Evolutionary conservation across 495 filamentous ascomycete genomes (phyloP), one percentile per base, ranked within the genome.

Genomic region (Trichoderma orchidacearum): DNA sequence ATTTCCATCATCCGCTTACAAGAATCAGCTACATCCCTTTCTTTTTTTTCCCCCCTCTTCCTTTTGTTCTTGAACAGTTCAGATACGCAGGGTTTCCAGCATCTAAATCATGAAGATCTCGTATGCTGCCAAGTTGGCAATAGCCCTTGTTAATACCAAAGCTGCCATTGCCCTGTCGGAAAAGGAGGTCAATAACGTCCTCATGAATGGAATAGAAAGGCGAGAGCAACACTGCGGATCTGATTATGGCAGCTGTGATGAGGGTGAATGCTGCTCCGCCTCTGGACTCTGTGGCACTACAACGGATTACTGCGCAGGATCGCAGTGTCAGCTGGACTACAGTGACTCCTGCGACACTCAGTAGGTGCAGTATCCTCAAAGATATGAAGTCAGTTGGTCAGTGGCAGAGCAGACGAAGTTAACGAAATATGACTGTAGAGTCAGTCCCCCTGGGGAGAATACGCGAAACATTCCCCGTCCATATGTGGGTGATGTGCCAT

Each of bases 301-400:
- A 12, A 7, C 7, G 27, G 29, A 52, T 1, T 60, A 48, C 28
- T 60, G 54, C 35, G 34, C 48, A 5, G 35, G 52, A 18, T 27
- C 36, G n/a, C 17, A 25, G 17, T 55, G 53, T 18, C 53, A 36
- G 30, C 54, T 60, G 13, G 18, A 23, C 30, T 57, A 57, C 36
- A 57, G 56, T 45, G 28, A 52, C 29, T 3, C 56, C 30, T 57
- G 56, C 41, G 45, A 57, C 18, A 51, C 56, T n/a, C 23, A 36
- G 54, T 56, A 48, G 30, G 54, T 41, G 12, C 17, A 1, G 2
- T 17, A 1, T 2, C 23, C 27, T 29, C 27, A 17, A 8, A 51
- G 13, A 15, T 2, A 23, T 27, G 21, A 12, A 48, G 27, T 25
- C 23, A n/a, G n/a, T n/a, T n/a, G 5, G 15, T 30, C 27, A 0